Conservation (phyloP, 164 flowering plant species). For the Chimonanthus salicifolius region DNA sequence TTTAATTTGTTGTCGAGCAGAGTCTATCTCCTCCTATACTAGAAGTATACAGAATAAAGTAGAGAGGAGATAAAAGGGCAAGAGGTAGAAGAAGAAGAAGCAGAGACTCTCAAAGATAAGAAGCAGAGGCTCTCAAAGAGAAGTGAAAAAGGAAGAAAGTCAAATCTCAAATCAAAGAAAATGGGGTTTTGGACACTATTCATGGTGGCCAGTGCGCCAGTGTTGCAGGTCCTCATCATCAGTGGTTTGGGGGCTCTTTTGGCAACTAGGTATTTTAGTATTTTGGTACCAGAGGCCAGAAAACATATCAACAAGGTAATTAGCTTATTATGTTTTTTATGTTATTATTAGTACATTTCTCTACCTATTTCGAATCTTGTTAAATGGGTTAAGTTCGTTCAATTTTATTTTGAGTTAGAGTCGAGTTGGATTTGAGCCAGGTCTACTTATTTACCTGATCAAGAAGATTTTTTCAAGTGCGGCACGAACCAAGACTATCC, state of each 20-base stretch:
- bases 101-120: too few relatives aligned
- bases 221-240: constrained; percentile 65
- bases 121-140: too few relatives aligned
- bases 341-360: too few relatives aligned
- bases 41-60: not conserved
- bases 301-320: constrained; percentile 66
- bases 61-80: too few relatives aligned
- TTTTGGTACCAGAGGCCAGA: constrained; percentile 59
- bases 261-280: constrained; percentile 54
- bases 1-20: not conserved
- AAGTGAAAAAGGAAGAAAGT: not conserved
- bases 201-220: constrained; percentile 73
- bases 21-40: not conserved
- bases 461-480: too few relatives aligned
- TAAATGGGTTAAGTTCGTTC: too few relatives aligned
- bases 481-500: too few relatives aligned
- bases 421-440: too few relatives aligned
- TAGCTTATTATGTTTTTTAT: not conserved
- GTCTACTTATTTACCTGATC: too few relatives aligned
- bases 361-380: too few relatives aligned
- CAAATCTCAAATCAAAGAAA: not conserved
- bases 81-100: too few relatives aligned
- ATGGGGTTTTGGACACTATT: constrained; percentile 80
- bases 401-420: too few relatives aligned
- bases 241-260: constrained; percentile 64